phyloP scores from a whole-genome alignment of 805 yeast genomes.

The Pichia cephalocereana region DNA sequence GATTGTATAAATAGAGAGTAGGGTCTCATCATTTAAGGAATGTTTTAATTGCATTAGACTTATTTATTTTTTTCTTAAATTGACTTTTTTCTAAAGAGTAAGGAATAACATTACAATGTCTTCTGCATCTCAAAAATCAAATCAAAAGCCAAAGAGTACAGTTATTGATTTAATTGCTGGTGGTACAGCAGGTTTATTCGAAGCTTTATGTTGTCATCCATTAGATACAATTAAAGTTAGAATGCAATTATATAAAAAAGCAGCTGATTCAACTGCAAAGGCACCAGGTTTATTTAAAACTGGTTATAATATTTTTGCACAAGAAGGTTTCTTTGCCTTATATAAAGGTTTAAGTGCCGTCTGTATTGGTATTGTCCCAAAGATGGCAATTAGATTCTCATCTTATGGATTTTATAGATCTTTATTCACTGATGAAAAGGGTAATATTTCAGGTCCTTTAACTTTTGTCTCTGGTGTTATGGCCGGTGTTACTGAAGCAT shows the following conservation, averaged over 20 bases:
- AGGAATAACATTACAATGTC: slow-evolving; percentile 2
- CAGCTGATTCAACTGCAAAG: slow-evolving; percentile 38
- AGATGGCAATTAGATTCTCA: slow-evolving; percentile 95
- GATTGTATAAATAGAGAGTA: not conserved
- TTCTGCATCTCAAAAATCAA: slow-evolving; percentile 14
- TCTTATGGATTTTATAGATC: slow-evolving; percentile 85
- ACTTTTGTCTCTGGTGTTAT: slow-evolving; percentile 92
- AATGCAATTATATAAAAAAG: slow-evolving; percentile 82
- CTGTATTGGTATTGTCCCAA: slow-evolving; percentile 93
- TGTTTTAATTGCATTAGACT: no score
- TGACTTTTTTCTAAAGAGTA: no score
- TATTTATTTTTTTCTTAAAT: no score
- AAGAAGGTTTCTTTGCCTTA: slow-evolving; percentile 77
- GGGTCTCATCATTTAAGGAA: not conserved
- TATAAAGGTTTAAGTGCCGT: slow-evolving; percentile 98
- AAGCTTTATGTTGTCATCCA: slow-evolving; percentile 98
- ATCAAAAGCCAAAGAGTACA: slow-evolving; percentile 26
- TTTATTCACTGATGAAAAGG: slow-evolving; percentile 52
- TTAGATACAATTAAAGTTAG: slow-evolving; percentile 94
- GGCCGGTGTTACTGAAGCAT: slow-evolving; percentile 96
- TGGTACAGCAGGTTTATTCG: slow-evolving; percentile 94
- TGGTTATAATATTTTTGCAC: slow-evolving; percentile 64
- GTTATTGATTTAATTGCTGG: slow-evolving; percentile 78
- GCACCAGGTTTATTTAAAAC: slow-evolving; percentile 83
- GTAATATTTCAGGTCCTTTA: slow-evolving; percentile 58